These are phyloP conservation scores for Massarina eburnea DNA, from an alignment of 2,329 filamentous ascomycete species.

Conservation along the genomic window DNA sequence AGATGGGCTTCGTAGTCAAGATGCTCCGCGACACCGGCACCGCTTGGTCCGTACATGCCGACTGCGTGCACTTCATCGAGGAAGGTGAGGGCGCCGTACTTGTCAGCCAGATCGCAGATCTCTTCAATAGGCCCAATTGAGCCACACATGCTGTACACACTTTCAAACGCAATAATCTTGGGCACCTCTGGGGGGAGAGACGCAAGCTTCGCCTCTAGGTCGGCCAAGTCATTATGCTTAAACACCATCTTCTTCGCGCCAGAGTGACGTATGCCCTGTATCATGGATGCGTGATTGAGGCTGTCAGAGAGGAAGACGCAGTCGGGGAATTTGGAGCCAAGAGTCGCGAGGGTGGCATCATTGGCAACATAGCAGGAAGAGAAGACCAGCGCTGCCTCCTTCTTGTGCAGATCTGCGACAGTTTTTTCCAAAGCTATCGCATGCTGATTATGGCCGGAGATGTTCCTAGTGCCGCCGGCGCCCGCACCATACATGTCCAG, in stretches of 20 bases:
- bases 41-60: slow-evolving; percentile 96
- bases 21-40: slow-evolving; percentile 95
- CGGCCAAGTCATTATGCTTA: slow-evolving; percentile 95
- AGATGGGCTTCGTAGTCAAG: slow-evolving; percentile 88
- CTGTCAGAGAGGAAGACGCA: slow-evolving; percentile 98
- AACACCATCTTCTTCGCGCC: slow-evolving; percentile 97
- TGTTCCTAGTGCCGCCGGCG: slow-evolving; percentile 93
- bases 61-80: slow-evolving; percentile 98
- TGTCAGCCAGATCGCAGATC: slow-evolving; percentile 94
- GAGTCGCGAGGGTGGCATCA: slow-evolving; percentile 90
- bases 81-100: slow-evolving; percentile 97
- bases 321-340: slow-evolving; percentile 95
- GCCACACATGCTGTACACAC: slow-evolving; percentile 99
- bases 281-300: slow-evolving; percentile 98
- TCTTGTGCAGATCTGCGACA: slow-evolving; percentile 83
- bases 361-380: slow-evolving; percentile 98
- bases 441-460: slow-evolving; percentile 96
- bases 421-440: slow-evolving; percentile 81
- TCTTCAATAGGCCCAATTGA: slow-evolving; percentile 93
- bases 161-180: slow-evolving; percentile 99
- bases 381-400: slow-evolving; percentile 91
- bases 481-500: slow-evolving; percentile 93
- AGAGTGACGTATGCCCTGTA: slow-evolving; percentile 96
- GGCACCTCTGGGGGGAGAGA: slow-evolving; percentile 81
- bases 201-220: slow-evolving; percentile 89